These are phyloP conservation scores for Penicillium rolfsii DNA, from an alignment of 2,329 filamentous ascomycete genomes.

Conservation along the genomic window DNA sequence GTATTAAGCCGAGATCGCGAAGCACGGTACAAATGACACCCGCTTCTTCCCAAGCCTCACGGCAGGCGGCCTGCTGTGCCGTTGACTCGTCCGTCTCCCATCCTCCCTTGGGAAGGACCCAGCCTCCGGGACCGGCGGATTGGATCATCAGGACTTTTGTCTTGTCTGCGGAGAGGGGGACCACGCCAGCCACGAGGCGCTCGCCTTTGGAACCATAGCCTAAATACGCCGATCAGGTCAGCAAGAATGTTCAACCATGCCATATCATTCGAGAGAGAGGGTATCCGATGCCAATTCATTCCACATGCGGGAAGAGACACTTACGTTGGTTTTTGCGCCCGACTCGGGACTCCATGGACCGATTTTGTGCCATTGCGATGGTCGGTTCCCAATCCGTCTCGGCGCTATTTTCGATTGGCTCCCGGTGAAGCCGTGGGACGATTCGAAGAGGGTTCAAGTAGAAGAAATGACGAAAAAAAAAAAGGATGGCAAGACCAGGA, in stretches of 20 bases:
- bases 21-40: slow-evolving; percentile 85
- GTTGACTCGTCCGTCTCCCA: slow-evolving; percentile 96
- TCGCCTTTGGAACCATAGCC: slow-evolving; percentile 92
- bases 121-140: slow-evolving; percentile 85
- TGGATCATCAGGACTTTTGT: slow-evolving; percentile 90
- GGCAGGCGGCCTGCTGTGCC: slow-evolving; percentile 76
- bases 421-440: background rate
- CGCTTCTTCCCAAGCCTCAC: slow-evolving; percentile 98
- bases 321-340: slow-evolving; percentile 55
- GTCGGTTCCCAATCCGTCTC: slow-evolving; percentile 16
- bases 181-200: slow-evolving; percentile 90
- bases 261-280: background rate
- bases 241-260: slow-evolving; percentile 12
- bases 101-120: slow-evolving; percentile 96
- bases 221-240: slow-evolving; percentile 46
- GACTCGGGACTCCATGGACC: slow-evolving; percentile 52
- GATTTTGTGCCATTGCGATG: slow-evolving; percentile 46
- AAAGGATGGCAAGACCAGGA: slow-evolving; percentile 13
- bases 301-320: slow-evolving; percentile 37
- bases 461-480: slow-evolving; percentile 11
- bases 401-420: slow-evolving; percentile 1
- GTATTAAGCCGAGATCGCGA: slow-evolving; percentile 82
- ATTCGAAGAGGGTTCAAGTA: background rate
- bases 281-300: slow-evolving; percentile 3
- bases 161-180: slow-evolving; percentile 84